Evolutionary conservation across 495 filamentous ascomycete species (phyloP).

Genomic region (Tetracladium marchalianum): DNA sequence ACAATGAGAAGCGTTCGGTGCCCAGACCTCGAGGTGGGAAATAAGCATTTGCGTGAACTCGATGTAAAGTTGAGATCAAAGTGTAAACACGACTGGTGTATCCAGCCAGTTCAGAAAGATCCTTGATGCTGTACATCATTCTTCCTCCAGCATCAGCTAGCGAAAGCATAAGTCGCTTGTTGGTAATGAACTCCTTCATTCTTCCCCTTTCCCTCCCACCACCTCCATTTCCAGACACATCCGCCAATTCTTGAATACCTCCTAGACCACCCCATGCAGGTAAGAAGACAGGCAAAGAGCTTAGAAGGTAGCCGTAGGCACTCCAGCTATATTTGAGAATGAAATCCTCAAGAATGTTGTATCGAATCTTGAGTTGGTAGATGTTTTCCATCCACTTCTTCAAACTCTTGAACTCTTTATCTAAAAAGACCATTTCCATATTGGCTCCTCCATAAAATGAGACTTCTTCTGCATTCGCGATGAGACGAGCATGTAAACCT

Average conservation of each 20-base stretch:
- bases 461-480: constrained; percentile 98
- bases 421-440: constrained; percentile 83
- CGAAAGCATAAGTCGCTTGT: constrained; percentile 96
- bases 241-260: constrained; percentile 53
- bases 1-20: constrained; percentile 75
- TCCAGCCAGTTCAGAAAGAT: constrained; percentile 90
- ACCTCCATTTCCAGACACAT: constrained; percentile 25
- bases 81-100: constrained; percentile 94
- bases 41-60: constrained; percentile 86
- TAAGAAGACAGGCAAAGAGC: constrained; percentile 87
- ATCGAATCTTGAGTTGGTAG: constrained; percentile 90
- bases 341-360: constrained; percentile 98
- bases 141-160: constrained; percentile 91
- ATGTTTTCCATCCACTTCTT: constrained; percentile 95
- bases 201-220: constrained; percentile 63
- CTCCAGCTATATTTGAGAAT: constrained; percentile 98
- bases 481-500: constrained; percentile 76
- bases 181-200: constrained; percentile 99
- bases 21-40: constrained; percentile 53
- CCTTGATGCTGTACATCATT: constrained; percentile 99
- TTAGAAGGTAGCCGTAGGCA: constrained; percentile 89
- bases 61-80: constrained; percentile 86
- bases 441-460: constrained; percentile 95
- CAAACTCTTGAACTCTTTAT: constrained; percentile 81
- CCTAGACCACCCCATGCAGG: constrained; percentile 87